These are phyloP conservation scores for Xylaria sp. DNA, from an alignment of 2,329 filamentous ascomycete species.

Conservation along the genomic window DNA sequence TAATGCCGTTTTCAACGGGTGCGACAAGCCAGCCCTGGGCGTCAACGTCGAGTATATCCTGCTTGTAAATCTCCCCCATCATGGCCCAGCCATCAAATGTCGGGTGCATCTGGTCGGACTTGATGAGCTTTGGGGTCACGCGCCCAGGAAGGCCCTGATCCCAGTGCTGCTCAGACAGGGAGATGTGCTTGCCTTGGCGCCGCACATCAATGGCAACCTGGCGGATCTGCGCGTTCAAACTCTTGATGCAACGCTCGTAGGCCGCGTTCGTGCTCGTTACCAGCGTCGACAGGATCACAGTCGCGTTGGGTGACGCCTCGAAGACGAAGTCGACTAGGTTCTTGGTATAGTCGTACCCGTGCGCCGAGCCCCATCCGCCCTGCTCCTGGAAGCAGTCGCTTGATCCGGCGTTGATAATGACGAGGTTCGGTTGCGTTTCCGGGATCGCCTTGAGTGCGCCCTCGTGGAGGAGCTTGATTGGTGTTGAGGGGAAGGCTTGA, in stretches of 20 bases:
- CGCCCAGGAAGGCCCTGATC: conserved; percentile 38
- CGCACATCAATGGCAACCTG: conserved; percentile 35
- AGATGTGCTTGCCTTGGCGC: conserved; percentile 34
- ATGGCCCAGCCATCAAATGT: conserved; percentile 30
- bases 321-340: conserved; percentile 38
- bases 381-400: conserved; percentile 40
- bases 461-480: conserved; percentile 36
- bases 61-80: conserved; percentile 32
- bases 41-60: conserved; percentile 28
- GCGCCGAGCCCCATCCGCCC: conserved; percentile 35
- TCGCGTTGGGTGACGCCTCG: conserved; percentile 33
- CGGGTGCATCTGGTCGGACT: conserved; percentile 32
- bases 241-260: conserved; percentile 38
- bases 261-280: conserved; percentile 33
- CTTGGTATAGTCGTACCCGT: conserved; percentile 34
- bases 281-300: conserved; percentile 39
- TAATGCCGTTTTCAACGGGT: conserved; percentile 28
- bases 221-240: conserved; percentile 41
- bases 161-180: conserved; percentile 38
- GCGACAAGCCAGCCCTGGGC: conserved; percentile 27
- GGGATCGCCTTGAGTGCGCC: conserved; percentile 35
- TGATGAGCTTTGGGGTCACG: conserved; percentile 29
- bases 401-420: conserved; percentile 39
- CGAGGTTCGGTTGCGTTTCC: conserved; percentile 36
- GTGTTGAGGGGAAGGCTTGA: conserved; percentile 37